Base-by-base conservation (phyloP, 208 protist species). In the Trypanosoma cruzi region DNA sequence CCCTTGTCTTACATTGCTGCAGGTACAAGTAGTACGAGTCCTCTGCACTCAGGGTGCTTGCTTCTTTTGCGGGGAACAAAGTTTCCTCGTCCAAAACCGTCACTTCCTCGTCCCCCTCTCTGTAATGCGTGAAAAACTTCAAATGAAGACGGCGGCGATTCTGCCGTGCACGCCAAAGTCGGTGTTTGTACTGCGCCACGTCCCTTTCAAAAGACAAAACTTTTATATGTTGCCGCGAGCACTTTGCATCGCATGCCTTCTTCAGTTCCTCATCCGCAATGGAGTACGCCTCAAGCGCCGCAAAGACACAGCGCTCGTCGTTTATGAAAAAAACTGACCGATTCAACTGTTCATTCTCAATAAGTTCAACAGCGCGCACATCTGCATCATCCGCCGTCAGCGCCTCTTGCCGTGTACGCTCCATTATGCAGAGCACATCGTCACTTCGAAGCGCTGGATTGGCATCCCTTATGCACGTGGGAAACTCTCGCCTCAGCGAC, bases 1-100 rank as follows among this genome's bases (percentile, higher is more conserved):
- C 36, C 7, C 26, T 10, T 20, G 48, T 67, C 66, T 81, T 80
- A 54, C 80, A 65, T 4, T 56, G 59, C 55, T 87, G 81, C 54
- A 90, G 62, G 56, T 70, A 81, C 10, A 90, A 62, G 50, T 86
- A 90, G 60, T 84, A 80, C 22, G 80, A 62, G 71, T 89, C 82
- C 22, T 56, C 80, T 7, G 42, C 65, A 0, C 73, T 67, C 29
- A 64, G 58, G 7, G 40, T 28, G 52, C 53, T 54, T 32, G 44
- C 55, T 4, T 31, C 18, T 13, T 68, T 53, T 48, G 53, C 48
- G 32, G 49, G 60, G 11, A 75, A 18, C 4, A 4, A 18, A 10
- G 13, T 50, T n/a, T 67, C 55, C 11, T 69, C 60, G 34, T 44
- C 62, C 18, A 26, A 62, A 6, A 56, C 29, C 22, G 50, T 14